Percentiles rank a stretch among this genome's conserved stretches.
These are phyloP conservation scores for Emericellopsis cladophorae DNA, from an alignment of 2,329 filamentous ascomycete species.

Conservation along the genomic window DNA sequence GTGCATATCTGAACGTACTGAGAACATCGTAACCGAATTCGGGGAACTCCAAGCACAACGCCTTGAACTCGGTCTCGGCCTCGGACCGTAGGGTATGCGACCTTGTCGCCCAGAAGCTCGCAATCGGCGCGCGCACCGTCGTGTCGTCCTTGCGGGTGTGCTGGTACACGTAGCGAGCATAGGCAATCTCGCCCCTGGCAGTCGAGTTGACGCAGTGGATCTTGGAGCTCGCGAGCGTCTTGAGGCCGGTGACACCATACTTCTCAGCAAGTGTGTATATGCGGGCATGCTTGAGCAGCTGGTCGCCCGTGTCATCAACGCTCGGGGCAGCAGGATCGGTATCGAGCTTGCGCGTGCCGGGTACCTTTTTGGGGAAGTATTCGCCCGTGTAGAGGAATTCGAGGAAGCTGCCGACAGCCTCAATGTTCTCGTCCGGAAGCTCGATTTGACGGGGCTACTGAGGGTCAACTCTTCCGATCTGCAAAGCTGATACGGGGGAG, in stretches of 20 bases:
- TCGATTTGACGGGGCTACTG: slow-evolving; percentile 50
- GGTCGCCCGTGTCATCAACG: slow-evolving; percentile 66
- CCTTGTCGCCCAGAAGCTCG: slow-evolving; percentile 79
- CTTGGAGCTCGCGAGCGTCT: slow-evolving; percentile 70
- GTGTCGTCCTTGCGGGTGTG: slow-evolving; percentile 58
- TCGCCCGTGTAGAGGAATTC: slow-evolving; percentile 27
- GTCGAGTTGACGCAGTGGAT: slow-evolving; percentile 86
- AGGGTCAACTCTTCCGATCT: background rate
- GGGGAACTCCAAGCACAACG: slow-evolving; percentile 77
- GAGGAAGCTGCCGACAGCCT: slow-evolving; percentile 24
- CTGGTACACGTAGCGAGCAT: slow-evolving; percentile 81
- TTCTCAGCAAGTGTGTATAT: slow-evolving; percentile 83
- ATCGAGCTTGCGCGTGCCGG: slow-evolving; percentile 56
- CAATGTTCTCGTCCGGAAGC: slow-evolving; percentile 31
- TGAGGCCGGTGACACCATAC: slow-evolving; percentile 55
- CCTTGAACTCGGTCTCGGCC: slow-evolving; percentile 73
- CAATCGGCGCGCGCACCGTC: slow-evolving; percentile 68
- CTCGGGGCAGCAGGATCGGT: slow-evolving; percentile 49
- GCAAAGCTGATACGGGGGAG: background rate
- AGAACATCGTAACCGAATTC: slow-evolving; percentile 91
- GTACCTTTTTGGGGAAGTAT: slow-evolving; percentile 60
- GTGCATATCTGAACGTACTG: slow-evolving; percentile 38
- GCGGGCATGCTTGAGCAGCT: slow-evolving; percentile 78
- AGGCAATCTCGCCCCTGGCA: slow-evolving; percentile 80
- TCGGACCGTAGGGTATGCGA: slow-evolving; percentile 74